Evolutionary conservation across 352 stramenopile species (phyloP), one percentile per base, ranked within the genome.

Genomic region (Pythium monospermum): DNA sequence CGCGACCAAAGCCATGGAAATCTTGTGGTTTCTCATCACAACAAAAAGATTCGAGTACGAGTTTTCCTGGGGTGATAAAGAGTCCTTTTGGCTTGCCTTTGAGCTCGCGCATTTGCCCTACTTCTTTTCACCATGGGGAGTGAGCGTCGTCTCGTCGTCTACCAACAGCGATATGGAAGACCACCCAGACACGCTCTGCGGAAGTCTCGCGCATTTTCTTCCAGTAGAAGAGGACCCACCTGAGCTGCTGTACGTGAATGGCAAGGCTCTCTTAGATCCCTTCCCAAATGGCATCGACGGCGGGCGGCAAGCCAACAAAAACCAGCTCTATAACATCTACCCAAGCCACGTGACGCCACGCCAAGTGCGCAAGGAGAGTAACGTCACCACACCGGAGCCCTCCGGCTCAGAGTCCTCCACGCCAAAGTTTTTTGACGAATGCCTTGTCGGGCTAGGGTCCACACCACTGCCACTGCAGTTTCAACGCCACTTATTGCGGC

Each of bases 41-140:
- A 53, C 53, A 10, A 61, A 57, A 35, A 59, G 71, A 0, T 83
- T 79, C 46, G 28, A 66, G 10, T 55, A 67, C 31, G 39, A 65
- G 37, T 83, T 82, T 40, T 84, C 70, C 27, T 86, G 37, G 30
- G 44, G 30, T 15, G 45, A 73, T 47, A 64, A 68, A 25, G 62
- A 71, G 18, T 53, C 32, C 1, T 71, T 80, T 57, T 83, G 71
- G 71, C 64, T 83, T 4, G 59, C 71, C 4, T 83, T 67, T 26
- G 71, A 83, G 43, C 22, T 83, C n/a, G 69, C 66, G 7, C 69
- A 79, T 12, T 54, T 68, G 32, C 52, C 69, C 13, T 83, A 83
- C 39, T 77, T 71, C 46, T 83, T 83, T 42, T 83, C 71, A 12
- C 71, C 71, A 0, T 79, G 63, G 59, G 69, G 66, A 4, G 51